phyloP scores from a whole-genome alignment of 768 basidiomycete species.

The Tylopilus balloui region DNA sequence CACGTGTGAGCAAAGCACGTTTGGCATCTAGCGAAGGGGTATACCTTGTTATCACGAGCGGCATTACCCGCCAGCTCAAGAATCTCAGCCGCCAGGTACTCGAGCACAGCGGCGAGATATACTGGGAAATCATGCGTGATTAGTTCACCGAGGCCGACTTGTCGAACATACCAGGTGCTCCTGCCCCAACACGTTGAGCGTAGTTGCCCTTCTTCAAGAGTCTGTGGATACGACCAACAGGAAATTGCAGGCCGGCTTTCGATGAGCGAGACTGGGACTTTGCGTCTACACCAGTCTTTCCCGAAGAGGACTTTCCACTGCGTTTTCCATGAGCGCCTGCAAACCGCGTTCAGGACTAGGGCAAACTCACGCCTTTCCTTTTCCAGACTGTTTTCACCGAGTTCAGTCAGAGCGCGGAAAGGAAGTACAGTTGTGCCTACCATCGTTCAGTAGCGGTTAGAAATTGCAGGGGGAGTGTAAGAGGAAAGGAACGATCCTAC shows the following conservation, averaged over 20 bases:
- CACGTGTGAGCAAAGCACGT: neutral
- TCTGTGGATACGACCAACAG: constrained; percentile 81
- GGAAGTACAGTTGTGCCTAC: constrained; percentile 16
- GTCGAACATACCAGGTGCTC: constrained; percentile 52
- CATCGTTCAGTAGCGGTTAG: constrained; percentile 25
- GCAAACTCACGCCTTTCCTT: constrained; percentile 47
- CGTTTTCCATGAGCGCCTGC: neutral
- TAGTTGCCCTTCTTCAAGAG: constrained; percentile 71
- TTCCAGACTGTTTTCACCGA: constrained; percentile 41
- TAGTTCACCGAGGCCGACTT: neutral
- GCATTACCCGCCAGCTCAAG: constrained; percentile 80
- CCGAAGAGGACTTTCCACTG: constrained; percentile 45
- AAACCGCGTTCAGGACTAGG: neutral
- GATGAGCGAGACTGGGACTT: constrained; percentile 67
- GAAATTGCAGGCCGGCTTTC: constrained; percentile 64
- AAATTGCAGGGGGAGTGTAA: constrained; percentile 17
- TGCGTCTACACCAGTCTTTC: constrained; percentile 45
- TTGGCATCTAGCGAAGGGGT: neutral
- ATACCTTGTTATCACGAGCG: constrained; percentile 67
- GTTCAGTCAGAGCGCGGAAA: constrained; percentile 6
- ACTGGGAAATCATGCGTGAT: constrained; percentile 38
- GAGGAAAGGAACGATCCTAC: constrained; percentile 5
- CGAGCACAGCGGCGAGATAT: constrained; percentile 80
- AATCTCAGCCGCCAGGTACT: constrained; percentile 85
- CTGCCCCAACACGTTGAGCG: constrained; percentile 64